Evolutionary conservation across 2,329 filamentous ascomycete genomes (phyloP), one percentile per base, ranked within the genome.

Genomic region (Cercospora nicotianae): DNA sequence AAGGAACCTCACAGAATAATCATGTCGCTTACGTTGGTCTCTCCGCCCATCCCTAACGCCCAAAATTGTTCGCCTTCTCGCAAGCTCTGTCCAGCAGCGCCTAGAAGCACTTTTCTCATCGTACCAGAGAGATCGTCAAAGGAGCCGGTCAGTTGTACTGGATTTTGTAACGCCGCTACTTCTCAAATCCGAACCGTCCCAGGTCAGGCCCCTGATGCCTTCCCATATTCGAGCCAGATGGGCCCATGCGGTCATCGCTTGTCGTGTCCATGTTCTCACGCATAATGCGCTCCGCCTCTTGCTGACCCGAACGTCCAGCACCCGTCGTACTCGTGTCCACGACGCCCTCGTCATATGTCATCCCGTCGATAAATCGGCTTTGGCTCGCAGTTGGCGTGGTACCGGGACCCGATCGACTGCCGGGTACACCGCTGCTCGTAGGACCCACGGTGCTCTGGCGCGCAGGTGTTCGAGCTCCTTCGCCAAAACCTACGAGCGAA

Each of bases 401-500:
- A 64, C 73, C 76, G 73, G 48, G 75, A 69, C 36, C 74, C 72
- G 61, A 42, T 68, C 89, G 92, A 66, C 94, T 89, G 48, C 33
- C 33, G 2, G 60, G 60, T 3, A 60, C 30, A 28, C 20, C 45
- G 45, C 58, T 33, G 26, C 51, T 64, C 33, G 66, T n/a, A 13
- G 53, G 26, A 9, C 45, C 48, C 16, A 93, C 93, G 78, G 91
- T 93, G 73, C 90, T 92, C 70, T 82, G 79, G 60, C 83, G 75
- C 12, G 83, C 83, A 20, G 83, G 83, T n/a, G 83, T 85, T 66
- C 83, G 78, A 9, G 94, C 94, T 36, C 94, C 94, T 79, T 97
- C 94, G 60, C 94, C 94, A 74, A 97, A 97, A 0, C 91, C 94
- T 9, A 97, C 94, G 5, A 97, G 84, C 70, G 91, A 94, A 2